These are phyloP conservation scores for Fusarium graminum DNA, from an alignment of 2,329 filamentous ascomycete genomes.

Conservation along the genomic window DNA sequence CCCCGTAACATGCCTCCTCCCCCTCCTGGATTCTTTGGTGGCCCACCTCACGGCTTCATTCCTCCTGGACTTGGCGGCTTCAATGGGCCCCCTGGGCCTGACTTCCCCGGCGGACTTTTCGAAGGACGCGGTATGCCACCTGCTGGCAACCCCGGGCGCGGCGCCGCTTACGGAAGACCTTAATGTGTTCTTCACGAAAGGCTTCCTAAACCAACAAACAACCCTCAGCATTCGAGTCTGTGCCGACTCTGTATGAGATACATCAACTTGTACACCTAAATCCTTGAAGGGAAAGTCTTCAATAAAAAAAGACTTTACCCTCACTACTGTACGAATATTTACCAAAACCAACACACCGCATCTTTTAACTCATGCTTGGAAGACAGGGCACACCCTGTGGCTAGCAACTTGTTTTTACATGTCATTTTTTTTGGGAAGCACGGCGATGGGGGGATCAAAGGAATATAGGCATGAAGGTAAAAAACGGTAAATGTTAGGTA, in stretches of 20 bases:
- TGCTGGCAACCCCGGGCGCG: constrained; percentile 56
- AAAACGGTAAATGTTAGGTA: constrained; percentile 47
- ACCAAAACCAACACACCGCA: constrained; percentile 34
- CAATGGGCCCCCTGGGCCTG: constrained; percentile 64
- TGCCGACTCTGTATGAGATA: constrained; percentile 42
- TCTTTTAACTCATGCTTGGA: constrained; percentile 33
- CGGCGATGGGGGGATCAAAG: constrained; percentile 45
- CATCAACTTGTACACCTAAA: constrained; percentile 33
- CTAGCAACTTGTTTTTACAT: constrained; percentile 41
- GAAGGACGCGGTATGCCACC: constrained; percentile 69
- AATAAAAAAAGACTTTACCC: constrained; percentile 1
- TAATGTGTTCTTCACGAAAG: constrained; percentile 22
- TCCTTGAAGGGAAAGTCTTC: constrained; percentile 20
- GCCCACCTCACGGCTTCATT: constrained; percentile 65
- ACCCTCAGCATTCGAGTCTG: constrained; percentile 14
- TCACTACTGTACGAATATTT: constrained; percentile 41
- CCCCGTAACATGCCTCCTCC: constrained; percentile 68
- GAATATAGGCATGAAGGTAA: constrained; percentile 46
- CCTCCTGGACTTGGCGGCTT: constrained; percentile 69
- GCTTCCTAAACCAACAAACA: constrained; percentile 12
- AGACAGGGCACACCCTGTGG: constrained; percentile 37
- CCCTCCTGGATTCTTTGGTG: constrained; percentile 70
- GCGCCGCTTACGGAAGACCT: constrained; percentile 53
- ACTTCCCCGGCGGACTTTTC: constrained; percentile 63
- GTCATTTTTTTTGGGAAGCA: constrained; percentile 45